Evolutionary conservation across 441 rosid genomes (phyloP), one percentile per base, ranked within the genome.

Genomic region (Brassica hybrid): DNA sequence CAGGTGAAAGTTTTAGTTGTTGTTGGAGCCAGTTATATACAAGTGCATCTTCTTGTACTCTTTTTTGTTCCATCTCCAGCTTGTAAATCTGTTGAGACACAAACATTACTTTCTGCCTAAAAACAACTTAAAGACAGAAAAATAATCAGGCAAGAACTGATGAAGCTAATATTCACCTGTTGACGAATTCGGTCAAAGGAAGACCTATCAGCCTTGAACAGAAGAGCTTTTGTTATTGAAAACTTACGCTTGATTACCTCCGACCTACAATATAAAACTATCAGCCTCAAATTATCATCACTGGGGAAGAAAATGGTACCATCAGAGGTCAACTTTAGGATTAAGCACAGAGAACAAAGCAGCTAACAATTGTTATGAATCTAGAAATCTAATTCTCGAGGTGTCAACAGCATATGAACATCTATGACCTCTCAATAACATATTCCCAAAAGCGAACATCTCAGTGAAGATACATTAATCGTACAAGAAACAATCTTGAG

Each of bases 11-110:
- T 79, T 87, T 90, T 61, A 94, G 96, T 78, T 90, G 98, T 68
- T 87, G 90, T 61, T 91, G 98, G 56, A 94, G 96, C 97, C 97
- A 94, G 61, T 94, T 91, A 78, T 91, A 94, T 36, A 94, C 96
- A 85, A 82, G 86, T 30, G 93, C 84, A 83, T 94, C 97, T 82
- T 90, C 92, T 78, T 91, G 92, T 78, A 94, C 82, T 81, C 96
- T 87, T 85, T 89, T 91, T 72, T 91, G 96, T 81, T 94, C 96
- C 77, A 82, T 76, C 82, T 94, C 97, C 72, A 94, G 84, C 89
- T 91, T 90, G 83, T 81, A 82, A 77, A 90, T 86, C 98, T 94
- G 81, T 69, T 75, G 67, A 80, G 12, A 74, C 75, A 48, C 72
- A 72, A 34, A 38, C 71, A 60, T 38, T 19, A 67, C 77, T 11